Base-by-base conservation (phyloP, 352 stramenopile genomes). In the Phytophthora pistaciae region DNA sequence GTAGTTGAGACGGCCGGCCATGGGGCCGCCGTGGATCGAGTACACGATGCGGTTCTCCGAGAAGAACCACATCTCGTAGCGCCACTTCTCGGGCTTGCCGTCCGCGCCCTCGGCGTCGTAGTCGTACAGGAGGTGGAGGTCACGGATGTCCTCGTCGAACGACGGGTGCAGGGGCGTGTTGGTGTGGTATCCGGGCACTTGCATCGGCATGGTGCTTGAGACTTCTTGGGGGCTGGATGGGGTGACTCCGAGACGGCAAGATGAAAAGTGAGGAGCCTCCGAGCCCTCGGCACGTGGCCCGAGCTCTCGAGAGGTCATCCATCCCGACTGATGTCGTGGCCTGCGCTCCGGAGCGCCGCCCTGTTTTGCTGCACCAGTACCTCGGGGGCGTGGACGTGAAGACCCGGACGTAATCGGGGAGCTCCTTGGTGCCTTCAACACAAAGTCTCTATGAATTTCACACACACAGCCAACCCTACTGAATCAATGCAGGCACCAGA, bases 31-130 rank as follows among this genome's bases (percentile, higher is more conserved):
- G 67, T 88, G 80, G 75, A 88, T 88, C 61, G 77, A 75, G 75
- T 88, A 88, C 54, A 88, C 77, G 50, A 88, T 81, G 60, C 80
- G 80, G 62, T 82, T 73, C 54, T 85, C 64, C 65, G 80, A 85
- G 70, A 83, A 84, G 70, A 88, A 88, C 75, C 78, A 88, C 77
- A 88, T 80, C 70, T 88, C 80, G 68, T 88, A 88, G 67, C 80
- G 80, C 80, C 80, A 88, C 75, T 85, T 88, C 56, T 84, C 55
- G 20, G 78, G 75, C 61, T 78, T 82, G 65, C 80, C 78, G 25
- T 88, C 62, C 25, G 65, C 57, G 42, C 58, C 66, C 56, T 85
- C 69, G 25, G 75, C 78, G 49, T 85, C 73, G 66, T 88, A 88
- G 68, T 88, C 80, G 73, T 88, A 88, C 33, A 88, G 29, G 25